Conservation (phyloP, 345 rosid genomes). For the Bruguiera parviflora region DNA sequence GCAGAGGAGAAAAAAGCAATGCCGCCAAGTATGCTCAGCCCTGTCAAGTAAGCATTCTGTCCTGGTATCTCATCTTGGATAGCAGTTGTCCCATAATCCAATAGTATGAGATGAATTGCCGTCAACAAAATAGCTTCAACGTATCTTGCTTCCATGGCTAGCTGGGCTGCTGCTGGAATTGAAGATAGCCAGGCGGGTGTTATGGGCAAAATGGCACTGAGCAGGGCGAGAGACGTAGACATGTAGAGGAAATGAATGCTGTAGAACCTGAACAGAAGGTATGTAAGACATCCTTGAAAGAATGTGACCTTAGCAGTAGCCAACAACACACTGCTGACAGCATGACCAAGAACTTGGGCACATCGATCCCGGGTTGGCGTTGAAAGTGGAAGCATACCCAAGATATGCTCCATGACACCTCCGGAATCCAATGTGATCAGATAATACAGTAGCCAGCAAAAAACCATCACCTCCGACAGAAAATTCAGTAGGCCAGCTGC, state of each 20-base stretch:
- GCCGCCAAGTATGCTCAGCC: slow-evolving; percentile 12
- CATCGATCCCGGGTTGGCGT: not conserved
- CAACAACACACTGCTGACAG: slow-evolving; percentile 1
- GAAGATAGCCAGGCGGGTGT: not conserved
- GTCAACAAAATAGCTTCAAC: not conserved
- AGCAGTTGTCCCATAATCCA: slow-evolving; percentile 3
- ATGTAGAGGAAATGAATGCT: slow-evolving; percentile 8
- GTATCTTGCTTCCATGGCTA: not conserved
- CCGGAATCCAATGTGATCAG: slow-evolving; percentile 12
- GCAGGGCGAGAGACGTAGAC: slow-evolving; percentile 2
- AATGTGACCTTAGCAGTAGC: slow-evolving; percentile 9
- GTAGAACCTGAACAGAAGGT: slow-evolving; percentile 9
- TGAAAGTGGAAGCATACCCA: slow-evolving; percentile 9
- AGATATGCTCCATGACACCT: slow-evolving; percentile 9
- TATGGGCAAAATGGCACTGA: slow-evolving; percentile 4
- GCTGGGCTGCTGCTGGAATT: slow-evolving; percentile 10
- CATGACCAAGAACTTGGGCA: slow-evolving; percentile 13
- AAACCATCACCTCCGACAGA: not conserved
- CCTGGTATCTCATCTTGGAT: slow-evolving; percentile 13
- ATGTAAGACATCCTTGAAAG: slow-evolving; percentile 17
- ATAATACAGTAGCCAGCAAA: slow-evolving; percentile 12
- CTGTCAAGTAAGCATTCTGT: slow-evolving; percentile 1
- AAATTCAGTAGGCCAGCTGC: slow-evolving; percentile 10
- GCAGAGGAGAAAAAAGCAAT: slow-evolving; percentile 13
- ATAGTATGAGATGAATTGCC: not conserved